A percentile compares a stretch with the other conserved stretches of the same genome.
phyloP scores from a whole-genome alignment of 306 rosid genomes.

The Arachis hypogaea region DNA sequence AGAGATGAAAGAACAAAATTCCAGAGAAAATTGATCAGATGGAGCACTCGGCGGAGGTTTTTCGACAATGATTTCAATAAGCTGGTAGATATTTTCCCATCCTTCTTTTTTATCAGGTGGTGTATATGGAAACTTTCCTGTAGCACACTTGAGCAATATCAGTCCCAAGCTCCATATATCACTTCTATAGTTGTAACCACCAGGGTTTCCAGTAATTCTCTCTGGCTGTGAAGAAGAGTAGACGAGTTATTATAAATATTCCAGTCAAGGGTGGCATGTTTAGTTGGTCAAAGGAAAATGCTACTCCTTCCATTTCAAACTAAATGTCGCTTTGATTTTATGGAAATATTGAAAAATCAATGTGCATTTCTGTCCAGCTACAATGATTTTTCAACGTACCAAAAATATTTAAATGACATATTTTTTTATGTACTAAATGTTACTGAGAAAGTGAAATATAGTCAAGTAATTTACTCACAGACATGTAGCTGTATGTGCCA shows the following conservation, averaged over 20 bases:
- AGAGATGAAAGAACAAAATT: conserved; percentile 87
- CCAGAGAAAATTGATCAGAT: conserved; percentile 73
- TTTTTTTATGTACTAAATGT: too few species aligned
- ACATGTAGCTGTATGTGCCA: conserved; percentile 93
- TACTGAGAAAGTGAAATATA: conserved; percentile 1
- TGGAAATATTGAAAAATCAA: too few species aligned
- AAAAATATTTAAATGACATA: too few species aligned
- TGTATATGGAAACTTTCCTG: conserved; percentile 82
- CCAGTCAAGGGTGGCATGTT: neutral
- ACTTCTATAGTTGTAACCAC: conserved; percentile 71
- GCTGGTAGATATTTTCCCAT: conserved; percentile 85
- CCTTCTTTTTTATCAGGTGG: conserved; percentile 74
- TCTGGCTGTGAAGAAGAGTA: conserved; percentile 77
- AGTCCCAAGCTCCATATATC: conserved; percentile 97
- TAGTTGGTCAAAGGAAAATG: neutral
- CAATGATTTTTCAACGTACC: too few species aligned
- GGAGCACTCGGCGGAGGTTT: conserved; percentile 82
- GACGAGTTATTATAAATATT: conserved; percentile 6
- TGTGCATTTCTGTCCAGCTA: too few species aligned
- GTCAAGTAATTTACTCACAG: conserved; percentile 65
- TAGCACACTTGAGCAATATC: conserved; percentile 85
- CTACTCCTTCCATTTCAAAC: too few species aligned
- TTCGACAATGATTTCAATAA: conserved; percentile 76
- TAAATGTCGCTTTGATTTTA: too few species aligned
- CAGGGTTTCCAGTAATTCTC: conserved; percentile 64